Evolutionary conservation across 164 flowering plant genomes (phyloP).

Genomic region (Platanus orientalis): DNA sequence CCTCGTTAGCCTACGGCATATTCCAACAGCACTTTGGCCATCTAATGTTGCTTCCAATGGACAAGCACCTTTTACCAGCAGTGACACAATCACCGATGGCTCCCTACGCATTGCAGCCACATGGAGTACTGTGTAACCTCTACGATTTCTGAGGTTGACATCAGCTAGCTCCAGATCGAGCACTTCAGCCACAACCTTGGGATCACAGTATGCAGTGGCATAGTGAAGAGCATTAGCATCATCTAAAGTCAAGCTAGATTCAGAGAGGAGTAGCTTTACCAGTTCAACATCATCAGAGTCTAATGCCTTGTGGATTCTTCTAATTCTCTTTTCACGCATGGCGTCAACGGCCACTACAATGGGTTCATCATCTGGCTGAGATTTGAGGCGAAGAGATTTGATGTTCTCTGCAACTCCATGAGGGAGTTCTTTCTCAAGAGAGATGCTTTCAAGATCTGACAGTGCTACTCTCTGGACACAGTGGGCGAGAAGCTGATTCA

Average conservation of each 20-base stretch:
- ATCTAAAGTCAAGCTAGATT: constrained; percentile 56
- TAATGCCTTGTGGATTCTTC: constrained; percentile 56
- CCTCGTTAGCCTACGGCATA: constrained; percentile 60
- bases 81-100: constrained; percentile 55
- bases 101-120: constrained; percentile 73
- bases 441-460: constrained; percentile 52
- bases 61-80: constrained; percentile 53
- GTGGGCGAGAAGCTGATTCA: constrained; percentile 35
- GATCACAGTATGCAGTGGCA: constrained; percentile 70
- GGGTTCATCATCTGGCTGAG: constrained; percentile 20
- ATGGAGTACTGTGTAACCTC: constrained; percentile 68
- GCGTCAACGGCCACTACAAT: constrained; percentile 19
- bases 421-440: constrained; percentile 57
- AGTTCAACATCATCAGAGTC: constrained; percentile 82
- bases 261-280: constrained; percentile 49
- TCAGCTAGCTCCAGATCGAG: constrained; percentile 44
- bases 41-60: constrained; percentile 46
- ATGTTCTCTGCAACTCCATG: constrained; percentile 35
- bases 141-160: constrained; percentile 42
- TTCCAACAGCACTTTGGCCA: constrained; percentile 49
- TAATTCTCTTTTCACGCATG: constrained; percentile 42
- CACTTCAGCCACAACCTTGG: constrained; percentile 56
- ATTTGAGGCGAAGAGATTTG: constrained; percentile 28
- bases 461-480: constrained; percentile 52
- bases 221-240: constrained; percentile 73